Base-by-base conservation (phyloP, 441 rosid species). In the Croton laevigatus region DNA sequence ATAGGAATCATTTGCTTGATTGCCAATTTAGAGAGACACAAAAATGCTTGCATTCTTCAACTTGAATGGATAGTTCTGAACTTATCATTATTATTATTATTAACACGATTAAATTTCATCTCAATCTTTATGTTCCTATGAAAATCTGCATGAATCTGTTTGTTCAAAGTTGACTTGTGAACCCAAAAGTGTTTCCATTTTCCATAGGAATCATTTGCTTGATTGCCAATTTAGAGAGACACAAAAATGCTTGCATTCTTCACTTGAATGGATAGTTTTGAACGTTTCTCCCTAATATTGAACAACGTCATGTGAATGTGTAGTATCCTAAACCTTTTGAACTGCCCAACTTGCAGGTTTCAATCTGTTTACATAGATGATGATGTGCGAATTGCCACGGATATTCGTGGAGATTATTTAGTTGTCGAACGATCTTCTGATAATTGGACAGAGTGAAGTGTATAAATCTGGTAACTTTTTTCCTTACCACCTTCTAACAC, bases 311-410 rank as follows among this genome's bases (percentile, higher is more conserved):
- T 27, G 27, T 10, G 36, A 48, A 10, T 59, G 17, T 19, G 8
- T n/a, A 59, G 19, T 34, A 49, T 10, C 68, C 42, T 52, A 27
- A 53, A 71, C 1, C 19, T 12, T 22, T 40, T 8, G 1, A 37
- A 51, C 48, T 61, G 7, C 49, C 38, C 1, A 23, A 52, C 62
- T 27, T 62, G 51, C 61, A 62, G 68, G 68, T 71, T 62, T n/a
- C 5, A 23, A 61, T 71, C 68, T 45, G 34, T 59, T 71, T 62
- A 71, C 68, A n/a, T 36, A 5, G 61, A 61, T 27, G 60, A 51
- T 38, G 60, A 61, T 38, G 20, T 71, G 17, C 17, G 63, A n/a
- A 13, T 60, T 62, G 68, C 52, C 1, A 54, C 48, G 45, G 68
- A 71, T 62, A 38, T 42, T 3, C 63, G 68, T 51, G 37, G 69